Evolutionary conservation across 2,329 filamentous ascomycete species (phyloP), one percentile per base, ranked within the genome.

Genomic region (Aureobasidium mangrovei): DNA sequence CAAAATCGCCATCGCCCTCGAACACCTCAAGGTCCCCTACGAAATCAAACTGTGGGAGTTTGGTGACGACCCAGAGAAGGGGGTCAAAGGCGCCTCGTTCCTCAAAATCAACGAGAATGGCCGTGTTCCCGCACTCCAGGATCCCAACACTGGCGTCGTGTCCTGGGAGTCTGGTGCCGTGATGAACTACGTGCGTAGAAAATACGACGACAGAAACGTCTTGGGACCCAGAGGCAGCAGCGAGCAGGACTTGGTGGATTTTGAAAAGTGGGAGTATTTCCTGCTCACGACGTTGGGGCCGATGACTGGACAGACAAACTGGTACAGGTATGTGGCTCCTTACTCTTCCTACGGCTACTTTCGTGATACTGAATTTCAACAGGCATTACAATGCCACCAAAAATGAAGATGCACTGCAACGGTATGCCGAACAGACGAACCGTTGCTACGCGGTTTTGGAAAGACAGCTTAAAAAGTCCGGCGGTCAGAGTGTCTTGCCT

Each of bases 131-230:
- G 68, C 70, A 32, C 62, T 76, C 36, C 64, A 75, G 54, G 74
- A 77, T 58, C 72, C 72, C 56, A 76, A 73, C 40, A 69, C 64
- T 12, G 69, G 67, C 55, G 64, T 78, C 38, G 71, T 69, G 0
- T 67, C 76, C 39, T 79, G 73, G 71, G 75, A 78, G 61, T 74
- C 71, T 12, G 74, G 73, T 27, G 76, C 77, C 8, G 76, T 77
- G 60, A 61, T 79, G 55, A 69, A 74, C 56, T 79, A 78, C 55
- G 60, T 78, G 26, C 60, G 73, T 7, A 62, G 70, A 2, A 65
- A 69, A 2, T 76, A 76, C 58, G 73, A 76, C 60, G 65, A 64
- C 26, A 56, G 64, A n/a, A 69, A 71, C 49, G 63, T 57, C 28
- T 62, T 74, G 7, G 69, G 69, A 4, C 71, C 70, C 0, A 46